Conservation (phyloP, 176 grass and related monocot genomes). For the Triticum timopheevii region DNA sequence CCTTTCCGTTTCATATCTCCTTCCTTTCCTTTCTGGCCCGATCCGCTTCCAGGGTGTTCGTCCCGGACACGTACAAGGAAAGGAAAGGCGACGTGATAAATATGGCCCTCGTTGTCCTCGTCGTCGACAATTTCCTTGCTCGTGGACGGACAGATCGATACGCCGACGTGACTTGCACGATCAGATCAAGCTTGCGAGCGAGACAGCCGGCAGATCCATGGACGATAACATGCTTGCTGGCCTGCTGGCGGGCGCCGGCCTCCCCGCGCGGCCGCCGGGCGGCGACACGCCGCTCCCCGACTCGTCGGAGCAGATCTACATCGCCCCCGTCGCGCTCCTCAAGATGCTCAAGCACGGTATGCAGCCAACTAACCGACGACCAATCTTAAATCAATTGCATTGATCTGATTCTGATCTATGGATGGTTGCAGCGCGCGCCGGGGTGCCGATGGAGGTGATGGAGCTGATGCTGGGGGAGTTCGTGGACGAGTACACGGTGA, state of each 20-base stretch:
- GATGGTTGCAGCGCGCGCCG: conserved; percentile 53
- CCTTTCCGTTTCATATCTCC: neutral
- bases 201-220: neutral
- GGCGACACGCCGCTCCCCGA: conserved; percentile 69
- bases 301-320: conserved; percentile 95
- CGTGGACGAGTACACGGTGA: conserved; percentile 93
- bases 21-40: neutral
- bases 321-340: conserved; percentile 91
- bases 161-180: neutral
- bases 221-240: neutral
- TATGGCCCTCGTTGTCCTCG: neutral
- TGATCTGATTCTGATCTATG: neutral
- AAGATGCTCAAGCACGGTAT: conserved; percentile 99
- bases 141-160: neutral
- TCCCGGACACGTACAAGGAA: neutral
- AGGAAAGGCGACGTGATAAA: neutral
- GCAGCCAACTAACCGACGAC: neutral
- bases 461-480: conserved; percentile 94
- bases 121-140: neutral
- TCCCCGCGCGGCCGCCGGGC: neutral
- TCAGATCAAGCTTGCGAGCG: neutral
- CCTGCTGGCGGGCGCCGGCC: neutral
- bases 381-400: neutral
- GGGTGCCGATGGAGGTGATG: conserved; percentile 99
- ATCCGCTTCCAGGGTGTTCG: neutral